phyloP scores from a whole-genome alignment of 2,329 filamentous ascomycete genomes.

The Diaporthe sp. region DNA sequence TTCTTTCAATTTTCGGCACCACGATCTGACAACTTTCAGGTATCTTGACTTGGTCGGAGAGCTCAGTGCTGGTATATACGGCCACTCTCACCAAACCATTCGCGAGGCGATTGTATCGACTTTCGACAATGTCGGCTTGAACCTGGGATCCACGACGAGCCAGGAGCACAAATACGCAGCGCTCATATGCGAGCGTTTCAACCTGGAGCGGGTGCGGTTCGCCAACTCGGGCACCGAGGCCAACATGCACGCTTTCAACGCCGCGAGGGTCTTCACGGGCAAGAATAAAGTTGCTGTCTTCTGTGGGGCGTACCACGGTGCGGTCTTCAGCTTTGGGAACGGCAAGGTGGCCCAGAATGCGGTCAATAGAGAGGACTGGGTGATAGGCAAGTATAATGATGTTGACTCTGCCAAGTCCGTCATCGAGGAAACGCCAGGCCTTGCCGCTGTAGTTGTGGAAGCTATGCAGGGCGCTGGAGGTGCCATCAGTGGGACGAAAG shows the following conservation, averaged over 20 bases:
- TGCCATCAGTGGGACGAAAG: constrained; percentile 60
- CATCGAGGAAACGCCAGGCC: constrained; percentile 52
- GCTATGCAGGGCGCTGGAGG: constrained; percentile 75
- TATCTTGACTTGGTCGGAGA: constrained; percentile 74
- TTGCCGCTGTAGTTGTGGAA: constrained; percentile 76
- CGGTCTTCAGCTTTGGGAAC: constrained; percentile 51
- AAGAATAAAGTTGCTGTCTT: constrained; percentile 65
- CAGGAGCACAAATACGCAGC: constrained; percentile 65
- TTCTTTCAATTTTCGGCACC: fast-evolving
- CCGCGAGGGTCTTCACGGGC: constrained; percentile 60
- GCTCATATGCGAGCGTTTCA: constrained; percentile 66
- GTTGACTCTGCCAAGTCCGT: constrained; percentile 57
- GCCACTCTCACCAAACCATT: constrained; percentile 72
- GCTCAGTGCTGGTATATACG: constrained; percentile 74
- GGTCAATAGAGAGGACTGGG: constrained; percentile 66
- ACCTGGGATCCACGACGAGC: constrained; percentile 64
- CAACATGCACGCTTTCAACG: constrained; percentile 69
- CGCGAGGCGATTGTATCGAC: constrained; percentile 59
- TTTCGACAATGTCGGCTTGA: constrained; percentile 62
- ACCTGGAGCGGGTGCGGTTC: constrained; percentile 69
- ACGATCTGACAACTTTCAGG: constrained; percentile 41
- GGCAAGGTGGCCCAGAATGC: constrained; percentile 55
- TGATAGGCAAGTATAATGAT: constrained; percentile 74
- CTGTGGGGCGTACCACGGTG: constrained; percentile 65
- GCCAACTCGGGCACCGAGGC: constrained; percentile 77